Percentiles rank a stretch among this genome's conserved stretches.
These are phyloP conservation scores for Hemileccinum hortonii DNA, from an alignment of 1,284 basidiomycete species.

Conservation along the genomic window DNA sequence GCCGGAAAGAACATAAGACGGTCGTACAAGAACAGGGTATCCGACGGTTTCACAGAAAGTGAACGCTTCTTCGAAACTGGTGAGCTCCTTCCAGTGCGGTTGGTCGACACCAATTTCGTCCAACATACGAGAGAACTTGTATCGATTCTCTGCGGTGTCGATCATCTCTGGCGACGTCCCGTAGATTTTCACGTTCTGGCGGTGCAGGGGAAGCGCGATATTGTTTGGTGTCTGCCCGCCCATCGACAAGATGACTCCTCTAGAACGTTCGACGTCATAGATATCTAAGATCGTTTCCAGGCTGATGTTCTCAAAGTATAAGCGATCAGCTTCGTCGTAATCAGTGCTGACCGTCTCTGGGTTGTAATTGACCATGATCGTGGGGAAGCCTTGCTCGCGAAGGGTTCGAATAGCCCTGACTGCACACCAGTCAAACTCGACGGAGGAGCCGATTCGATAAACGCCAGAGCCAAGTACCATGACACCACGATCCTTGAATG, in stretches of 20 bases:
- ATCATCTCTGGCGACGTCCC: slow-evolving; percentile 99
- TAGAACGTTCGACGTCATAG: slow-evolving; percentile 87
- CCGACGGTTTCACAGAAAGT: slow-evolving; percentile 88
- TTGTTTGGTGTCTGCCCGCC: slow-evolving; percentile 99
- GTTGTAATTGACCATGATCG: slow-evolving; percentile 99
- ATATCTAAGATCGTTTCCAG: slow-evolving; percentile 97
- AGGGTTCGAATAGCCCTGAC: slow-evolving; percentile 96
- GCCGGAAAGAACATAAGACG: slow-evolving; percentile 97
- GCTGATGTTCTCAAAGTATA: slow-evolving; percentile 99
- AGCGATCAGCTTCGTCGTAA: slow-evolving; percentile 96
- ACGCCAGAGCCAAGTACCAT: slow-evolving; percentile 99
- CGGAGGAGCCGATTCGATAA: slow-evolving; percentile 97
- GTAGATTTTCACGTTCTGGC: slow-evolving; percentile 97
- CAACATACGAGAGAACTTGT: slow-evolving; percentile 98
- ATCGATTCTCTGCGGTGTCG: slow-evolving; percentile 97
- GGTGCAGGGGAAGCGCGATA: slow-evolving; percentile 90
- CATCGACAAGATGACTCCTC: slow-evolving; percentile 96
- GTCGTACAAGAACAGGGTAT: slow-evolving; percentile 94
- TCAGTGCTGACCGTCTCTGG: slow-evolving; percentile 99
- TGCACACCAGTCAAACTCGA: slow-evolving; percentile 99
- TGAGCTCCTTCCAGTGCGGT: slow-evolving; percentile 95
- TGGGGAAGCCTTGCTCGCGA: slow-evolving; percentile 91
- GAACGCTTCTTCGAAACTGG: slow-evolving; percentile 86
- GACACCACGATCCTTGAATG: slow-evolving; percentile 88
- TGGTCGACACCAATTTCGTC: slow-evolving; percentile 99